These are phyloP conservation scores for Aspergillus ustus DNA, from an alignment of 2,329 filamentous ascomycete genomes.

Conservation along the genomic window DNA sequence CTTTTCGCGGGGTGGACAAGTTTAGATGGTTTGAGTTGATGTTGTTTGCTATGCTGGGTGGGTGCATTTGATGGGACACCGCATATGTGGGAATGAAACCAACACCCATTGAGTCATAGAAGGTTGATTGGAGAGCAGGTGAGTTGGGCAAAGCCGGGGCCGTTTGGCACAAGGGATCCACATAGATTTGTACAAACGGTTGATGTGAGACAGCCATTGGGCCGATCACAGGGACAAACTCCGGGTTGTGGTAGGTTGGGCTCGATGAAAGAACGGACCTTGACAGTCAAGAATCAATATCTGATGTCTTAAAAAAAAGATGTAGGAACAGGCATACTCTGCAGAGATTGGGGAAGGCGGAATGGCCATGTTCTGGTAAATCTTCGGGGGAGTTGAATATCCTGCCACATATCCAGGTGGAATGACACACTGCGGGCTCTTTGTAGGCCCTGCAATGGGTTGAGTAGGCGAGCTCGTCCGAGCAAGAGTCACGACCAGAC, in stretches of 20 bases:
- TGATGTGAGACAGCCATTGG: slow-evolving; percentile 30
- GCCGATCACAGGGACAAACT: slow-evolving; percentile 33
- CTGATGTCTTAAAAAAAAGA: background rate
- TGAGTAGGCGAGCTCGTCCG: slow-evolving; percentile 46
- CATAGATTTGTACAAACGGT: slow-evolving; percentile 34
- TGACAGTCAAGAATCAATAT: background rate
- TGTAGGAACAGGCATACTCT: slow-evolving; percentile 34
- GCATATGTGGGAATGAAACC: slow-evolving; percentile 36
- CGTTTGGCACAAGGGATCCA: slow-evolving; percentile 28
- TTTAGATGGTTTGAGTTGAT: slow-evolving; percentile 4
- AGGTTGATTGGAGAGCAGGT: slow-evolving; percentile 32
- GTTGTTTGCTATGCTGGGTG: slow-evolving; percentile 13
- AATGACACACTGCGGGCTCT: slow-evolving; percentile 38
- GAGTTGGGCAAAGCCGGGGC: slow-evolving; percentile 35
- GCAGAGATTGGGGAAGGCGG: slow-evolving; percentile 42
- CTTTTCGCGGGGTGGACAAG: slow-evolving; percentile 9
- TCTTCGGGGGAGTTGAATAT: slow-evolving; percentile 39
- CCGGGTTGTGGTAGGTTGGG: slow-evolving; percentile 30
- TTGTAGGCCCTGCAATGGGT: slow-evolving; percentile 49
- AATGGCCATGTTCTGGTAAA: slow-evolving; percentile 33
- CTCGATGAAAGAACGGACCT: slow-evolving; percentile 29
- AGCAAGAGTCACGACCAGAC: slow-evolving; percentile 47
- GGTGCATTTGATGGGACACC: slow-evolving; percentile 24
- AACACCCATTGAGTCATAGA: slow-evolving; percentile 34
- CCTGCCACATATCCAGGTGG: slow-evolving; percentile 35